Evolutionary conservation across 257 asterid genomes (phyloP), one percentile per base, ranked within the genome.

Genomic region (Scutellaria minor): DNA sequence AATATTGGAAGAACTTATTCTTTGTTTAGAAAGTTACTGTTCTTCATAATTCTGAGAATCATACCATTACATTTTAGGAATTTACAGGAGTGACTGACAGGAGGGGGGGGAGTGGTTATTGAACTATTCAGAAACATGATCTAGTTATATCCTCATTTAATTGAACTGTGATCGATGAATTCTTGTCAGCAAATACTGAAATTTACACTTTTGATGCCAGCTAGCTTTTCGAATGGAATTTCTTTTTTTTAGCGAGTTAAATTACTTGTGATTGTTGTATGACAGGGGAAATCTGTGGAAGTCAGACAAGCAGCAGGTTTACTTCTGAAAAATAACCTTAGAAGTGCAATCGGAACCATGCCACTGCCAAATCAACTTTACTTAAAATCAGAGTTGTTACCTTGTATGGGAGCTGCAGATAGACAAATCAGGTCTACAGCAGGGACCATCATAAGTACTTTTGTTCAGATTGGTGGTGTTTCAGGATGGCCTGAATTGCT

Each of bases 301-400:
- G 81, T 89, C 75, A 88, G 99, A 75, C 99, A 95, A 85, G 96
- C 99, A 61, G 98, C 99, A 37, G 99, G 99, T 63, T 76, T 95
- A 82, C 92, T 95, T 44, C 85, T 95, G 77, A 95, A 95, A 80
- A 95, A 95, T 77, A 95, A 88, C 85, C 84, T 95, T 22, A 82
- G 88, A 83, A 77, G 78, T 58, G 83, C 91, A 51, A 81, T 83
- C 58, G 78, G 78, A 66, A 75, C 81, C 77, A 88, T 89, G 88
- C 97, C 96, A 18, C 85, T 80, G 52, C 80, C 83, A 56, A 86
- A 92, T 79, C 93, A 85, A 68, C 96, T 81, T 48, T 95, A 87
- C 72, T 81, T 95, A 65, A 95, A 92, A 78, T 78, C 88, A 7
- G 97, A 85, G 84, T 75, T 90, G 84, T 80, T 95, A 78, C 97